phyloP scores from a whole-genome alignment of 2,329 filamentous ascomycete genomes.

The Paracoccidioides lutzii region DNA sequence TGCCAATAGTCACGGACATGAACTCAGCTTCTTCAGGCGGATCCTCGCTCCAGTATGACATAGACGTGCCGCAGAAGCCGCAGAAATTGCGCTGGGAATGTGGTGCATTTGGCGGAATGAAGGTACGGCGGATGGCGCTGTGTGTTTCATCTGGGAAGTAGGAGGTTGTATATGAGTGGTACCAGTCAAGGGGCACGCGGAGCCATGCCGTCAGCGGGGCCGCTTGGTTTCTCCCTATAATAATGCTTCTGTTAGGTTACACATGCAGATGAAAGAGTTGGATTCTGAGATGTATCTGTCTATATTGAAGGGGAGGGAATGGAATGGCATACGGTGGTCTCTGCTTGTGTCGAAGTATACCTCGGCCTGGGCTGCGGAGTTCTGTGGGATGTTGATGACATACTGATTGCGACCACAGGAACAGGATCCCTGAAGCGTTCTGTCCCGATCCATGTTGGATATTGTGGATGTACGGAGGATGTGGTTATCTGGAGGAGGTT shows the following conservation, averaged over 20 bases:
- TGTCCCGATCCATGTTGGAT: constrained; percentile 8
- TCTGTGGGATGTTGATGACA: constrained; percentile 54
- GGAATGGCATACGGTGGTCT: constrained; percentile 52
- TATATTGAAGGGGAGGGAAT: background rate
- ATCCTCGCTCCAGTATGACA: constrained; percentile 71
- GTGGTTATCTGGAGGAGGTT: too few species aligned
- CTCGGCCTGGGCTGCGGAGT: constrained; percentile 44
- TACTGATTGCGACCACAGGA: constrained; percentile 80
- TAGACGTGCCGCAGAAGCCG: constrained; percentile 77
- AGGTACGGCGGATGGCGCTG: constrained; percentile 52
- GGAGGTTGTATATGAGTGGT: constrained; percentile 60
- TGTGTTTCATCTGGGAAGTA: constrained; percentile 68
- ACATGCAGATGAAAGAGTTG: background rate
- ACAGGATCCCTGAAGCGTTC: constrained; percentile 35
- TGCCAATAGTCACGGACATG: constrained; percentile 72
- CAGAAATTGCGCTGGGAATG: constrained; percentile 67
- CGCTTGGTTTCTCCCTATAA: constrained; percentile 49
- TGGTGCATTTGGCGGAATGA: constrained; percentile 46
- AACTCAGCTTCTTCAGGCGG: constrained; percentile 59
- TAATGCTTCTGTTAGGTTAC: background rate
- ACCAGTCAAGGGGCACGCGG: constrained; percentile 69
- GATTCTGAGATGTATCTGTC: background rate
- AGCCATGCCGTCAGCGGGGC: constrained; percentile 69
- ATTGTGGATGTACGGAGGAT: background rate
- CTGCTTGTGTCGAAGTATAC: constrained; percentile 63